Base-by-base conservation (phyloP, 306 rosid species). In the Alnus rubra region DNA sequence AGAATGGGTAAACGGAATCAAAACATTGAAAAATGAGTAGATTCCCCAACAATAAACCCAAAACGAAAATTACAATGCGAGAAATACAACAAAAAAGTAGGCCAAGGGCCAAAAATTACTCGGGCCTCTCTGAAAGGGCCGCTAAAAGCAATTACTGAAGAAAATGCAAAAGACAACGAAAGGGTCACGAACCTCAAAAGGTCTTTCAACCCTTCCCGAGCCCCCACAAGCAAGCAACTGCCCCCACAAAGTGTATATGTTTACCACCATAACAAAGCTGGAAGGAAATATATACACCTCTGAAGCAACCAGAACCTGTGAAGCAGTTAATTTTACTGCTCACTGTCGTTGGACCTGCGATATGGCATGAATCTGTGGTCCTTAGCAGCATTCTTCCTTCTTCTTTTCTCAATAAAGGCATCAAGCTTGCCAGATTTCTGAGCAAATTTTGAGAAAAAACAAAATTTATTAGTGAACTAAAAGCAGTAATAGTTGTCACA, bases 351-450 rank as follows among this genome's bases (percentile, higher is more conserved):
- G 54, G 91, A 74, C 80, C 91, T 89, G 51, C 91, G 88, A 70
- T 94, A 92, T 37, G 98, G 97, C 90, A 94, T 80, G 86, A 78
- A 85, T 84, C 85, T 84, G 37, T 83, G 97, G 77, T 94, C 90
- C 88, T 91, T 94, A 3, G 97, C 82, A 52, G 97, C 95, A 85
- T 94, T 94, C 84, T 90, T 94, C 88, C 77, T 87, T 84, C 97
- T 88, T 87, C 80, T 88, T 79, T 89, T 92, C 87, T 89, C 91
- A 49, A 94, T 64, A 74, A 78, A 94, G 53, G 92, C 35, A 63
- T 88, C 91, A 23, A 94, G 97, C 85, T 91, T 91, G 54, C 97
- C 97, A 80, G 97, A 74, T 9, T 86, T 78, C 97, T 91, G 82
- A 77, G 50, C 50, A 42, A 3, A n/a, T 8, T 11, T 9, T 13